Percentiles rank a stretch among this genome's conserved stretches.
Evolutionary conservation across 2,329 filamentous ascomycete genomes (phyloP).

Genomic region (Penicillium griseofulvum): DNA sequence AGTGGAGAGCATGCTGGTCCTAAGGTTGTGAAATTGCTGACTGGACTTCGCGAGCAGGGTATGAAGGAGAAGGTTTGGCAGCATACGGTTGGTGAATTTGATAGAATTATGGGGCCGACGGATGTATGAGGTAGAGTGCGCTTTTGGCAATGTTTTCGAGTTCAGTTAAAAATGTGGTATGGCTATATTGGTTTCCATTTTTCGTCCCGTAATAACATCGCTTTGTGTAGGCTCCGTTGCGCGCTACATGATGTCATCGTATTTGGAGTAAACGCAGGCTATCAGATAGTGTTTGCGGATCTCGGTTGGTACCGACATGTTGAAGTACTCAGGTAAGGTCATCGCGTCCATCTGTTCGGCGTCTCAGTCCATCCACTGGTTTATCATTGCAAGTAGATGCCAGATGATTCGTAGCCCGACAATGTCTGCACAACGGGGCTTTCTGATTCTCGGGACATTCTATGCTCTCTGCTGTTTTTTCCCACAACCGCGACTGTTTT

Average conservation of each 20-base stretch:
- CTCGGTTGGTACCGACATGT: too few relatives aligned
- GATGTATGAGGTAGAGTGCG: neutral
- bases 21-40: slow-evolving; percentile 23
- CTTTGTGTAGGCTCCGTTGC: neutral
- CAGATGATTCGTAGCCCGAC: too few relatives aligned
- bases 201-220: neutral
- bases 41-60: slow-evolving; percentile 26
- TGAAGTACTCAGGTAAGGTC: too few relatives aligned
- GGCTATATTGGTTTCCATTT: neutral
- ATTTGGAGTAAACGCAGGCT: neutral
- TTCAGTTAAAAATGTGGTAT: neutral
- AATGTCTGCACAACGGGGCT: too few relatives aligned
- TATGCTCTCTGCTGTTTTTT: too few relatives aligned
- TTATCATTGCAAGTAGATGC: too few relatives aligned
- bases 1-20: slow-evolving; percentile 16
- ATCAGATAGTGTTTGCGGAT: neutral
- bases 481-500: too few relatives aligned
- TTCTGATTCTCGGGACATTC: too few relatives aligned
- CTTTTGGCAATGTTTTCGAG: neutral
- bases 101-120: slow-evolving; percentile 3
- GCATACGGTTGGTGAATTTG: slow-evolving; percentile 29
- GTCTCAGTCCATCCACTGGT: too few relatives aligned
- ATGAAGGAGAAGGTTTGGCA: slow-evolving; percentile 33
- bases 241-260: too few relatives aligned
- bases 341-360: too few relatives aligned